phyloP scores from a whole-genome alignment of 1,139 yeast species.

The Protomyces inundatus region DNA sequence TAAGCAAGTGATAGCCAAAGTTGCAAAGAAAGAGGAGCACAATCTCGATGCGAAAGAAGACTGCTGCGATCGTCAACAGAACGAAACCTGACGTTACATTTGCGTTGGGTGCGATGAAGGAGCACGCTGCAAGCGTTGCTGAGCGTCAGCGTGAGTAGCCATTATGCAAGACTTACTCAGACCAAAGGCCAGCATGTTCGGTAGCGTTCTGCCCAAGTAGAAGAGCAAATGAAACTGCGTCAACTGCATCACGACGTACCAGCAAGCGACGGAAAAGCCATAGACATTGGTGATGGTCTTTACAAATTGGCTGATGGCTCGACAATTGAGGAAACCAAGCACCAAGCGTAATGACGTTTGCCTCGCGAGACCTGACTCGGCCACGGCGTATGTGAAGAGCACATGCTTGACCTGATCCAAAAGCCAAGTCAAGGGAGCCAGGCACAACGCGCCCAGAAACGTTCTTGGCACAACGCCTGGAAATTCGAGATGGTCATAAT shows the following conservation, averaged over 20 bases:
- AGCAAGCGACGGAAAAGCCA: conserved; percentile 37
- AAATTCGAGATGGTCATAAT: conserved; percentile 69
- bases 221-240: conserved; percentile 75
- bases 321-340: conserved; percentile 38
- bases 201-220: conserved; percentile 75
- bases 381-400: background rate
- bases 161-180: conserved; percentile 54
- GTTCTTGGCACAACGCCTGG: conserved; percentile 91
- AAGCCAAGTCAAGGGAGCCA: conserved; percentile 42
- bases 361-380: background rate
- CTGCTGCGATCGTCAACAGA: conserved; percentile 58
- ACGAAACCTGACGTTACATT: conserved; percentile 45
- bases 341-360: conserved; percentile 40
- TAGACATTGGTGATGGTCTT: conserved; percentile 32
- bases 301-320: conserved; percentile 36
- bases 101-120: conserved; percentile 13
- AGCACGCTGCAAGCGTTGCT: conserved; percentile 28
- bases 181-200: conserved; percentile 82
- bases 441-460: conserved; percentile 64
- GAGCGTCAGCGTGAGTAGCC: conserved; percentile 37
- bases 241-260: conserved; percentile 56
- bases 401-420: background rate
- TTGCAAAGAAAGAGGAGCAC: conserved; percentile 53
- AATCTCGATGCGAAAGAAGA: conserved; percentile 69
- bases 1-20: conserved; percentile 38